Percentiles rank a stretch among this genome's conserved stretches.
Conservation (phyloP, 2,329 filamentous ascomycete species). For the Colletotrichum orbiculare region DNA sequence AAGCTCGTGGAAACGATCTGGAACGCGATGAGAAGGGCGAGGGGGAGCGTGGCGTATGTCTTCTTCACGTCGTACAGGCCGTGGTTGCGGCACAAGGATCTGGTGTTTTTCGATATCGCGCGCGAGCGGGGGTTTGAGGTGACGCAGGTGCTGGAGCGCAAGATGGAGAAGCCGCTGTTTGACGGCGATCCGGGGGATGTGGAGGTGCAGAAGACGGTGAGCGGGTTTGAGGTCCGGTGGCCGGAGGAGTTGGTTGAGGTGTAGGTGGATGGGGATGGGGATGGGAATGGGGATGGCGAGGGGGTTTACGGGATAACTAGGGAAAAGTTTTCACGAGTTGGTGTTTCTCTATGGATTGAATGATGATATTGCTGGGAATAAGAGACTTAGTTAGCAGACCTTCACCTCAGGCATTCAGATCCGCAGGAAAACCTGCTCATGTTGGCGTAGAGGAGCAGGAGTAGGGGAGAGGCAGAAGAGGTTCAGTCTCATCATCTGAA, state of each 20-base stretch:
- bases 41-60: slow-evolving; percentile 76
- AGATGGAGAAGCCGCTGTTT: slow-evolving; percentile 89
- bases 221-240: slow-evolving; percentile 81
- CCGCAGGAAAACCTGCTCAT: too few relatives aligned
- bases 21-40: slow-evolving; percentile 68
- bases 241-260: slow-evolving; percentile 49
- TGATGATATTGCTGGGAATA: too few relatives aligned
- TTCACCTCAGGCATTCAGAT: too few relatives aligned
- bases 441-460: too few relatives aligned
- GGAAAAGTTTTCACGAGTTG: neutral
- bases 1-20: slow-evolving; percentile 80
- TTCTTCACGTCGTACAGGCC: slow-evolving; percentile 96
- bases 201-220: slow-evolving; percentile 83
- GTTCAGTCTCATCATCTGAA: too few relatives aligned
- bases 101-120: slow-evolving; percentile 86
- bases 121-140: slow-evolving; percentile 78
- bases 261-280: neutral
- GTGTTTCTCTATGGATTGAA: neutral
- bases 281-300: neutral
- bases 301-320: neutral
- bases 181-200: slow-evolving; percentile 89
- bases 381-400: too few relatives aligned
- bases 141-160: slow-evolving; percentile 82
- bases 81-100: slow-evolving; percentile 86
- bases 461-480: too few relatives aligned